These are phyloP conservation scores for Sporothrix inflata DNA, from an alignment of 2,329 filamentous ascomycete species.

Conservation along the genomic window DNA sequence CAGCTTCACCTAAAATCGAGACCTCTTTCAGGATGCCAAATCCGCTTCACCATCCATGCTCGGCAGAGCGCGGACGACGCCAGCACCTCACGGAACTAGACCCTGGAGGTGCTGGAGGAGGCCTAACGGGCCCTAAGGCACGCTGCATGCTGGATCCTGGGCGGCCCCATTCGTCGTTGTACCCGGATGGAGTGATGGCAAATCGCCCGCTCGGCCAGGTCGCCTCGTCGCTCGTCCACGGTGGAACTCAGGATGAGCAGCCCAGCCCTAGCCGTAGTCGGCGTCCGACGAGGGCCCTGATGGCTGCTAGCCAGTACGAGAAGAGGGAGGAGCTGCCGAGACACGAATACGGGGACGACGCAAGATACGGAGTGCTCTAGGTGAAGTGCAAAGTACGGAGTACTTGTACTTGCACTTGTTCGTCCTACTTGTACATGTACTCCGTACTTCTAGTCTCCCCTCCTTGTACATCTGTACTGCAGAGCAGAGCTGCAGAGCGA, in stretches of 20 bases:
- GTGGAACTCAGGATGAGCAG: background rate
- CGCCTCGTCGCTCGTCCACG: background rate
- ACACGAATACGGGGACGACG: background rate
- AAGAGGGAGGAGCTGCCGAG: background rate
- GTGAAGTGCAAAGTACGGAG: too few relatives aligned
- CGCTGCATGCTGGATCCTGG: background rate
- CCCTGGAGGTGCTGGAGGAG: too few relatives aligned
- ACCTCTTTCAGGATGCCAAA: too few relatives aligned
- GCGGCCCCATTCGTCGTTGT: background rate
- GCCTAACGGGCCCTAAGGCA: too few relatives aligned
- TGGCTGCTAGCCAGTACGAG: slow-evolving; percentile 5
- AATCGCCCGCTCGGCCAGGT: too few relatives aligned
- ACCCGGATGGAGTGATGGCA: slow-evolving; percentile 5
- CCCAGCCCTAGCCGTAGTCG: slow-evolving; percentile 26
- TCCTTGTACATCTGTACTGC: too few relatives aligned
- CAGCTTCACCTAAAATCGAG: too few relatives aligned
- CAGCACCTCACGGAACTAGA: too few relatives aligned
- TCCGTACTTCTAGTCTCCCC: background rate
- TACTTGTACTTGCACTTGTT: too few relatives aligned
- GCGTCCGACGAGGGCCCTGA: slow-evolving; percentile 24
- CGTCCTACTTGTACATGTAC: background rate
- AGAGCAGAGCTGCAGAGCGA: background rate
- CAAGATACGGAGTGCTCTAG: background rate
- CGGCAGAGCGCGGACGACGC: too few relatives aligned
- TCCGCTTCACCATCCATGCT: too few relatives aligned